Evolutionary conservation across 2,329 filamentous ascomycete species (phyloP).

Genomic region (Claviceps sorghi): DNA sequence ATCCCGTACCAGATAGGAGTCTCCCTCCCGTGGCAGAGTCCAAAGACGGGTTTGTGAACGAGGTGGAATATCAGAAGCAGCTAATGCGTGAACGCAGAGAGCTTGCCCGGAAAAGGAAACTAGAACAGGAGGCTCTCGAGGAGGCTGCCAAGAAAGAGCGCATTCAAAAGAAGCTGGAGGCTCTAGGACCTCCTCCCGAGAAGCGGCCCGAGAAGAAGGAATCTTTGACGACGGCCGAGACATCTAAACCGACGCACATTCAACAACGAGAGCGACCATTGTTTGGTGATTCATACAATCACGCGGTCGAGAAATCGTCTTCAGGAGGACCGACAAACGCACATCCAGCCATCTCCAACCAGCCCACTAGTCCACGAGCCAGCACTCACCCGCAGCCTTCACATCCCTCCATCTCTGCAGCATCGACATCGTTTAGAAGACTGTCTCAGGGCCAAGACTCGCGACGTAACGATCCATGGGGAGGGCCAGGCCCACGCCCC

Average conservation of each 20-base stretch:
- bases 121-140: slow-evolving; percentile 56
- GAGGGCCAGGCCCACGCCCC: slow-evolving; percentile 22
- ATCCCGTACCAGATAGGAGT: slow-evolving; percentile 17
- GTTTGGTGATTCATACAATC: slow-evolving; percentile 8
- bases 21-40: slow-evolving; percentile 14
- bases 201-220: slow-evolving; percentile 43
- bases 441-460: slow-evolving; percentile 19
- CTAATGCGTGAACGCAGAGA: slow-evolving; percentile 61
- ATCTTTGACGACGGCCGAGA: slow-evolving; percentile 26
- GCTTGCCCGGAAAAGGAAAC: slow-evolving; percentile 50
- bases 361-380: slow-evolving; percentile 2
- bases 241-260: slow-evolving; percentile 17
- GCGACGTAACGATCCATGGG: slow-evolving; percentile 24
- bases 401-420: slow-evolving; percentile 7
- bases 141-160: slow-evolving; percentile 58
- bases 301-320: not conserved
- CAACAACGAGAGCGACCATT: slow-evolving; percentile 18
- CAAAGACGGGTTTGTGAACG: slow-evolving; percentile 30
- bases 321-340: not conserved
- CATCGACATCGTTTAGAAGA: slow-evolving; percentile 12
- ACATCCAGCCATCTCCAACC: not conserved
- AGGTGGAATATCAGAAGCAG: slow-evolving; percentile 50
- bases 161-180: slow-evolving; percentile 57
- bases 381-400: slow-evolving; percentile 7
- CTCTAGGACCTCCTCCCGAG: slow-evolving; percentile 50